Evolutionary conservation across 805 yeast species (phyloP).

Genomic region (Myxozyma sirexii): DNA sequence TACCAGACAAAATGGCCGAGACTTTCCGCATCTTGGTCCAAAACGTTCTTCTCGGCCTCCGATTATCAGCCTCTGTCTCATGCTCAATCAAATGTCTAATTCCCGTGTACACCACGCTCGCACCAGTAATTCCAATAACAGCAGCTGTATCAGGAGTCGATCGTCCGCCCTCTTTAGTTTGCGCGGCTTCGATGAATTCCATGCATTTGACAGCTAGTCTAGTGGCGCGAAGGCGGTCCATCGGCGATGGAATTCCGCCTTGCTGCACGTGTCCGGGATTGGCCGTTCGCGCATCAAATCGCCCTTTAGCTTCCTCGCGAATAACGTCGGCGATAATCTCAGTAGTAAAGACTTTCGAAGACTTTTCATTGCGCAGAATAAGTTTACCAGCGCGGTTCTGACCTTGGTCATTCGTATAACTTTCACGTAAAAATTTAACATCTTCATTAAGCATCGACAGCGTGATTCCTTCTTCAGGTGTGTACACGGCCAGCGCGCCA

Average conservation of each 20-base stretch:
- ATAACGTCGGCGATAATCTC: conserved; percentile 81
- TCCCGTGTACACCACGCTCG: conserved; percentile 73
- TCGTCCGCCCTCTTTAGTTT: conserved; percentile 22
- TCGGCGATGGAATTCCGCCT: conserved; percentile 92
- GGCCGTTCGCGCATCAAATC: conserved; percentile 90
- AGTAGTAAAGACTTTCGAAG: conserved; percentile 80
- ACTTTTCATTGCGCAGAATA: conserved; percentile 78
- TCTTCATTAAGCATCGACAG: conserved; percentile 74
- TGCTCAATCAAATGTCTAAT: conserved; percentile 77
- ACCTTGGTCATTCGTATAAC: conserved; percentile 74
- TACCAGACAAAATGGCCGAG: conserved; percentile 27
- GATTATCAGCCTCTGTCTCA: conserved; percentile 76
- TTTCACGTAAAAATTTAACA: conserved; percentile 65
- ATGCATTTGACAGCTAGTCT: conserved; percentile 89
- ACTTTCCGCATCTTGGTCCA: conserved; percentile 78
- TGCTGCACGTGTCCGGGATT: conserved; percentile 98
- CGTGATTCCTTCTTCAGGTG: conserved; percentile 81
- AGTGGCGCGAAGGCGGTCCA: conserved; percentile 87
- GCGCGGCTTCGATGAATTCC: conserved; percentile 73
- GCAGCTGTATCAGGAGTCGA: conserved; percentile 58
- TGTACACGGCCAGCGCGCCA: conserved; percentile 89
- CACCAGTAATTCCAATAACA: conserved; percentile 79
- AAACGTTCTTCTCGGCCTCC: conserved; percentile 87
- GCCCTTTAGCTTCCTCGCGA: conserved; percentile 71
- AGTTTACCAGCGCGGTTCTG: conserved; percentile 82